phyloP scores from a whole-genome alignment of 202 grass and related monocot genomes.

The Musa balbisiana region DNA sequence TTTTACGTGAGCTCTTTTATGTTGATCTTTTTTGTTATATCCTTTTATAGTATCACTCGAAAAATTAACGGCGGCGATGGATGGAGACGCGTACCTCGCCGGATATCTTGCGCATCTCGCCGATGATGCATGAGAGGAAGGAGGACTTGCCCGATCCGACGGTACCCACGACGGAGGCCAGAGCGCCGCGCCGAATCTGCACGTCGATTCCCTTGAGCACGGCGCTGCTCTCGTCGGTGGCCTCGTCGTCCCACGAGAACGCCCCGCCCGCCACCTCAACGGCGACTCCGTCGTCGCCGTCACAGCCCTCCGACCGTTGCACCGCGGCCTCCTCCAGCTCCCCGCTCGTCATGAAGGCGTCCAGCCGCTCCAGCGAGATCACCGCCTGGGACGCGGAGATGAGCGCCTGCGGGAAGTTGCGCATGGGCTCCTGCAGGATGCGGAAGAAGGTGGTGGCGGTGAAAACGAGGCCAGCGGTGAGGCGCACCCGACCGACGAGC shows the following conservation, averaged over 20 bases:
- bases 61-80: background rate
- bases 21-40: background rate
- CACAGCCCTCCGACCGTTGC: constrained; percentile 24
- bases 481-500: constrained; percentile 25
- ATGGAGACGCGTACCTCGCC: constrained; percentile 46
- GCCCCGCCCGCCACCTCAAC: constrained; percentile 49
- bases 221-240: constrained; percentile 9
- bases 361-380: constrained; percentile 67
- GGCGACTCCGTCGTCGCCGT: constrained; percentile 18
- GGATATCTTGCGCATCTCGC: constrained; percentile 80
- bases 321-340: constrained; percentile 67
- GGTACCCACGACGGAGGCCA: constrained; percentile 72
- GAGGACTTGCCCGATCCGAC: constrained; percentile 96
- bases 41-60: background rate
- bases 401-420: constrained; percentile 88
- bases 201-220: constrained; percentile 58
- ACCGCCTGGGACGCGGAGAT: constrained; percentile 89
- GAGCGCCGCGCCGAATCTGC: constrained; percentile 43
- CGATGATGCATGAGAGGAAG: constrained; percentile 68
- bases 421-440: constrained; percentile 91
- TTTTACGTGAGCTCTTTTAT: background rate
- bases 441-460: constrained; percentile 79
- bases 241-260: constrained; percentile 86
- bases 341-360: constrained; percentile 72
- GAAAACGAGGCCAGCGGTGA: constrained; percentile 91